These are phyloP conservation scores for Suhomyces atakaporum DNA, from an alignment of 1,139 yeast species.

Conservation along the genomic window DNA sequence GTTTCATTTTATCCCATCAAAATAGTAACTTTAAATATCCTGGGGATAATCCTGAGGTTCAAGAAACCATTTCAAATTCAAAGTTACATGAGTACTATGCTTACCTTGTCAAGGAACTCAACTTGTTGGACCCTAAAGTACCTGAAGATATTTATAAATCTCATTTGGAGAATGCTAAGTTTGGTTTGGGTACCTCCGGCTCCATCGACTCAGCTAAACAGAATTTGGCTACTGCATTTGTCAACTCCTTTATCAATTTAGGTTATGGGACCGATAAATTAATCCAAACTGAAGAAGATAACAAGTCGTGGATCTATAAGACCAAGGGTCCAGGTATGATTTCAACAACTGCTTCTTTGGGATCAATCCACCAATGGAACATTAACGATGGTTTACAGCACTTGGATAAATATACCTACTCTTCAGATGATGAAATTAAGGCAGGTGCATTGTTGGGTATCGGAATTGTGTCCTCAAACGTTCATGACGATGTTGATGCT, in stretches of 20 bases:
- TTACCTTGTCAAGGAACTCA: constrained; percentile 83
- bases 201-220: constrained; percentile 94
- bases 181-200: constrained; percentile 58
- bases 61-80: constrained; percentile 81
- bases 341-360: constrained; percentile 92
- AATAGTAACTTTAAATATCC: constrained; percentile 72
- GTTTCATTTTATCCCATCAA: constrained; percentile 85
- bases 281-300: constrained; percentile 71
- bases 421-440: constrained; percentile 82
- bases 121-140: constrained; percentile 82
- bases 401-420: constrained; percentile 85
- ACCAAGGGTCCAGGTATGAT: constrained; percentile 92
- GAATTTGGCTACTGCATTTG: constrained; percentile 93
- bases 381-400: constrained; percentile 85
- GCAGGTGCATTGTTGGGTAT: constrained; percentile 97
- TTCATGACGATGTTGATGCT: constrained; percentile 95
- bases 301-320: constrained; percentile 83
- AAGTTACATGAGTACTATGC: constrained; percentile 77
- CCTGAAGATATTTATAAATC: constrained; percentile 96
- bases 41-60: constrained; percentile 72
- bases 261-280: constrained; percentile 89
- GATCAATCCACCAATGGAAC: constrained; percentile 91
- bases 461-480: constrained; percentile 92
- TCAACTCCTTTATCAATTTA: constrained; percentile 85
- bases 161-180: constrained; percentile 73